These are phyloP conservation scores for Clarireedia paspali DNA, from an alignment of 2,329 filamentous ascomycete species.

Conservation along the genomic window DNA sequence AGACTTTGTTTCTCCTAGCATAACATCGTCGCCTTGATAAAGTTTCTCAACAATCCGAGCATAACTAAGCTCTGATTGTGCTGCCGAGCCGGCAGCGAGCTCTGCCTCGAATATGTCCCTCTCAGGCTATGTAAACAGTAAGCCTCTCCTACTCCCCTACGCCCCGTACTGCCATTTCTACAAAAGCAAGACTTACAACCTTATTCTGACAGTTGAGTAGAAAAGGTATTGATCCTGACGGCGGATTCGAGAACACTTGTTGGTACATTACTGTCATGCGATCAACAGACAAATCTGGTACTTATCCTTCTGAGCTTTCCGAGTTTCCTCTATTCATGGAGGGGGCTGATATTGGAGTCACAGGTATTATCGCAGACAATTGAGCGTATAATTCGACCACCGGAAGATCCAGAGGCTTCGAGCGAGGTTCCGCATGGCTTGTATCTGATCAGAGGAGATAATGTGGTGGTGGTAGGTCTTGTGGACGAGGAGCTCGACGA, in stretches of 20 bases:
- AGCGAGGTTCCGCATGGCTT: conserved; percentile 76
- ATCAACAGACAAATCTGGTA: conserved; percentile 85
- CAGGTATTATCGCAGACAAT: conserved; percentile 73
- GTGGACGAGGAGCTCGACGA: conserved; percentile 84
- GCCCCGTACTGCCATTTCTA: not conserved
- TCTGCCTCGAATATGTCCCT: conserved; percentile 38
- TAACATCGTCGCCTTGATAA: too few species aligned
- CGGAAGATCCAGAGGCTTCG: conserved; percentile 75
- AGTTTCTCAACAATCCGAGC: not conserved
- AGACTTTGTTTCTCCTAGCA: too few species aligned
- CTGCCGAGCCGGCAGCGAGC: conserved; percentile 21
- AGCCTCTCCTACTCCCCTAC: conserved; percentile 19
- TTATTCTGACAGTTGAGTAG: conserved; percentile 42
- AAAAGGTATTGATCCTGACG: conserved; percentile 87
- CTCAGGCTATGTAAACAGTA: conserved; percentile 45
- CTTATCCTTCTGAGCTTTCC: conserved; percentile 13
- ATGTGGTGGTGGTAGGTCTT: conserved; percentile 82
- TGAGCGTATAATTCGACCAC: conserved; percentile 83
- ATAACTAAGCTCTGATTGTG: conserved; percentile 4
- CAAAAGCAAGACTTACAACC: conserved; percentile 25
- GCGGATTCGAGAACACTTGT: conserved; percentile 82
- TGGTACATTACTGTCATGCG: conserved; percentile 76
- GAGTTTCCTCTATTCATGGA: not conserved
- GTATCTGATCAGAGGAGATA: conserved; percentile 90
- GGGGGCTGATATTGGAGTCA: not conserved